Percentiles rank a stretch among this genome's conserved stretches.
Evolutionary conservation across 768 basidiomycete genomes (phyloP).

Genomic region (Boletus eberwhitei): DNA sequence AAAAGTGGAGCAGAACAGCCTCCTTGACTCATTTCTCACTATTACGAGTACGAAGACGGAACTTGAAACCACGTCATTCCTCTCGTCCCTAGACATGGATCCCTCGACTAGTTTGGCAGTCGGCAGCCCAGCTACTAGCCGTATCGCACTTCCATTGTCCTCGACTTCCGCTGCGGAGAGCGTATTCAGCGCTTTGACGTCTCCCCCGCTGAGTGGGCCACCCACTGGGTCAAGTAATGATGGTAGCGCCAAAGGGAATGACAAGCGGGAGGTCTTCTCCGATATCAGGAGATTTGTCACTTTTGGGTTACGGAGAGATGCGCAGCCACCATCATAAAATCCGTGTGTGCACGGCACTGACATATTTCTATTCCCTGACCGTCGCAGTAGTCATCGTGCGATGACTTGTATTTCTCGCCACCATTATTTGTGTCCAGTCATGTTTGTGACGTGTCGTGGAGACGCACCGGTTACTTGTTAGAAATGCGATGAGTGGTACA

Average conservation of each 20-base stretch:
- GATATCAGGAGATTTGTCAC: constrained; percentile 87
- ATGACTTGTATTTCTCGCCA: neutral
- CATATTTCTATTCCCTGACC: neutral
- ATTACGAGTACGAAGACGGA: constrained; percentile 92
- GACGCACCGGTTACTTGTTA: neutral
- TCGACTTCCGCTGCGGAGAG: constrained; percentile 42
- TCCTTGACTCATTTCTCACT: constrained; percentile 88
- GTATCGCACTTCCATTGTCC: constrained; percentile 50
- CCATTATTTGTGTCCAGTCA: constrained; percentile 9
- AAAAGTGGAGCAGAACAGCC: constrained; percentile 78
- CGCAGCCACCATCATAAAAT: constrained; percentile 31
- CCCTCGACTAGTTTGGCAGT: constrained; percentile 58
- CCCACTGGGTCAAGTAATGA: constrained; percentile 57
- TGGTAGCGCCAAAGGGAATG: constrained; percentile 38
- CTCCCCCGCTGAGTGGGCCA: constrained; percentile 63
- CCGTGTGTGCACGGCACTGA: neutral
- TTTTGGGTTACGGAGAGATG: constrained; percentile 80
- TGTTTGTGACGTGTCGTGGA: neutral
- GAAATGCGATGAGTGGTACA: constrained; percentile 19
- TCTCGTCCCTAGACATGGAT: constrained; percentile 95
- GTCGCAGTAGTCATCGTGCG: neutral
- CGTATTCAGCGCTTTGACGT: constrained; percentile 53
- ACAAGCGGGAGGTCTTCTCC: constrained; percentile 79
- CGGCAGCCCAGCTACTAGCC: constrained; percentile 63
- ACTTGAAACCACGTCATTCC: constrained; percentile 86